Evolutionary conservation across 805 yeast species (phyloP), one percentile per base, ranked within the genome.

Genomic region (Saccharomyces paradoxus): DNA sequence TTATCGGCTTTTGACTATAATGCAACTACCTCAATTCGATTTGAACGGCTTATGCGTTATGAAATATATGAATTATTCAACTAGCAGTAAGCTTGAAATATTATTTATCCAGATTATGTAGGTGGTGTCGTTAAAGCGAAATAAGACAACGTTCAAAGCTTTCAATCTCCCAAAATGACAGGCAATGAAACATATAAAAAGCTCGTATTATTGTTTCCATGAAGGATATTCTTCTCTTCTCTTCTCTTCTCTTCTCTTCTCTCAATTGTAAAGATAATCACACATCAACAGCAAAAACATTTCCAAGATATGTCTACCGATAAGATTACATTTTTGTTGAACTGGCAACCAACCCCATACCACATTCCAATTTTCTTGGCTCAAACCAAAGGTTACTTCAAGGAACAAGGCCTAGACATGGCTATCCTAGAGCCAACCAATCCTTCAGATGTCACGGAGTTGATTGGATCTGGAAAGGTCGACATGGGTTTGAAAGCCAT

Each of bases 401-500:
- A 72, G 56, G 79, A 80, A 26, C 74, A 75, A 57, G 81, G 79
- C 3, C 67, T 80, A 49, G 81, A 78, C 54, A 69, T 80, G 54
- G 78, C 83, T 9, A 73, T 80, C 52, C 64, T 80, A 58, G 82
- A 80, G 63, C 83, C 83, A 51, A 74, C 81, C 47, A 79, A 79
- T 59, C 83, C 83, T 24, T 77, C 81, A 13, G 83, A 80, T 64
- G 83, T 79, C 48, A 80, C 83, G 28, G 82, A 80, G 56, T 69
- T 80, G 56, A 76, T 80, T 64, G 83, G 83, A 6, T 73, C 80
- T 1, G 83, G 83, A 30, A 80, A 80, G 58, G 72, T 78, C 50
- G 83, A 80, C 67, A 77, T 80, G 81, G 83, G 83, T 13, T 70
- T 80, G 57, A 80, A 80, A 63, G 83, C 83, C 48, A 80, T 80